Conservation (phyloP, 305 asterid genomes). For the Petunia hybrid region DNA sequence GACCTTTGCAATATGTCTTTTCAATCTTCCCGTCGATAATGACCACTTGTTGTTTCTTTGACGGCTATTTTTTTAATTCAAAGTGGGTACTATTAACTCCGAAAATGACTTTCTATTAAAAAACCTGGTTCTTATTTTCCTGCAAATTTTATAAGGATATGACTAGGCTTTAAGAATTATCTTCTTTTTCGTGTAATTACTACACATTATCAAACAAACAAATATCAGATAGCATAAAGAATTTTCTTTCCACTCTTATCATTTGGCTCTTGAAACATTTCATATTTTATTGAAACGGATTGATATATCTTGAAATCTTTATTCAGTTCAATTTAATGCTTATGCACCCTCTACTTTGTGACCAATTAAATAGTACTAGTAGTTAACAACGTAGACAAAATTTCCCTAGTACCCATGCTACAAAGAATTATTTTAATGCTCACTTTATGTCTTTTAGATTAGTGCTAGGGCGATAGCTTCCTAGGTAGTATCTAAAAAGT, state of each 20-base stretch:
- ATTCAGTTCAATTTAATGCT: too few relatives aligned
- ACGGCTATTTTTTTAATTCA: background rate
- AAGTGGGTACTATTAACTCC: background rate
- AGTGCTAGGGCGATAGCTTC: background rate
- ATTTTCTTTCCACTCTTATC: too few relatives aligned
- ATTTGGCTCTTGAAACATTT: too few relatives aligned
- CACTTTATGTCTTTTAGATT: too few relatives aligned
- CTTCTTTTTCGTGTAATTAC: background rate
- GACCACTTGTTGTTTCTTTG: slow-evolving; percentile 4
- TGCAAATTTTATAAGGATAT: background rate
- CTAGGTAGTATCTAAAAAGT: background rate
- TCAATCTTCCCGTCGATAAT: background rate
- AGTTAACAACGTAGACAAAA: too few relatives aligned
- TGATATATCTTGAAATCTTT: too few relatives aligned
- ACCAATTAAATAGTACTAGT: too few relatives aligned
- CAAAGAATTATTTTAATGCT: too few relatives aligned
- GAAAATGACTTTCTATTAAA: background rate
- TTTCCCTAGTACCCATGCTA: too few relatives aligned
- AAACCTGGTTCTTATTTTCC: background rate
- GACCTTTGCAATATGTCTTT: slow-evolving; percentile 22
- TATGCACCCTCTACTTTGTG: too few relatives aligned
- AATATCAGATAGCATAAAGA: too few relatives aligned
- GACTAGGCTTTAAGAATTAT: background rate
- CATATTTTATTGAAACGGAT: too few relatives aligned
- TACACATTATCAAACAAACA: background rate